phyloP scores from a whole-genome alignment of 345 rosid genomes.

The Citrus reticulata region DNA sequence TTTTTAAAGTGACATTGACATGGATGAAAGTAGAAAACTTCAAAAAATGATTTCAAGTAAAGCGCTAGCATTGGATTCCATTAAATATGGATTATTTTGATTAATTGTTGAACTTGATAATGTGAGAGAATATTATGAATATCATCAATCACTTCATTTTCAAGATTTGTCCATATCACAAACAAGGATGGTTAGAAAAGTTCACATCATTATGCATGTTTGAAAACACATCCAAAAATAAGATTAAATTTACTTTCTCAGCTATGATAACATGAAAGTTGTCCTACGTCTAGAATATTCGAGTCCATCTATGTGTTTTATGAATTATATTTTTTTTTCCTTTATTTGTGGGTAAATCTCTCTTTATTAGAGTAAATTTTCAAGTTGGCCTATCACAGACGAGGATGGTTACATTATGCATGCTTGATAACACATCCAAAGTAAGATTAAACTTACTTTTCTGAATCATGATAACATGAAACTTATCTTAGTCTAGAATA shows the following conservation, averaged over 20 bases:
- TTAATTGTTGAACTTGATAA: neutral
- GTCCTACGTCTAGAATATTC: no score
- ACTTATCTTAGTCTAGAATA: no score
- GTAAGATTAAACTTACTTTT: neutral
- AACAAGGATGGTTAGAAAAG: neutral
- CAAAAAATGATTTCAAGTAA: neutral
- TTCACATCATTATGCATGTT: neutral
- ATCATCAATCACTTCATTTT: neutral
- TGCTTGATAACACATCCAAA: neutral
- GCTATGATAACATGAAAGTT: neutral
- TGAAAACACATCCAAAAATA: neutral
- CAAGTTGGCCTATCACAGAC: neutral
- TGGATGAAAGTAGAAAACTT: neutral
- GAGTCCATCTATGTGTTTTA: no score
- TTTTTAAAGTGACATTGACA: neutral
- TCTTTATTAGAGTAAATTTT: no score
- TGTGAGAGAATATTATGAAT: neutral
- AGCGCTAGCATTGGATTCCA: constrained; percentile 10
- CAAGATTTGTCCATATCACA: neutral
- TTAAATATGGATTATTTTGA: neutral
- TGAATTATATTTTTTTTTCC: no score
- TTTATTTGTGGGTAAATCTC: no score
- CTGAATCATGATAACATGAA: neutral
- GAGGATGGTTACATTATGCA: neutral
- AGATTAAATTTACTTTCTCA: neutral